Evolutionary conservation across 441 rosid genomes (phyloP).

Genomic region (Daphne laureola): DNA sequence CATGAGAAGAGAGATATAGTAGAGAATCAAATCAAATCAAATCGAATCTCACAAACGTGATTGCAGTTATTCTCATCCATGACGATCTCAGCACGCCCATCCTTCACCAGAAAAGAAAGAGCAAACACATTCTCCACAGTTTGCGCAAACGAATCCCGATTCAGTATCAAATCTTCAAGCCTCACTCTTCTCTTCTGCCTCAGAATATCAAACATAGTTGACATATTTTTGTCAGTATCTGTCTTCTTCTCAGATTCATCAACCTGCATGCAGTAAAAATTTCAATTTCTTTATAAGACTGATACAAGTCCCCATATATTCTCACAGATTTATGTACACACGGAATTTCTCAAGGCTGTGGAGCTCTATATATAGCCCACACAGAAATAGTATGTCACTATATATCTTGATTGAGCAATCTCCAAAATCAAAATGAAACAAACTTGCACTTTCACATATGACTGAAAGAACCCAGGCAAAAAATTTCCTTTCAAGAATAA

Average conservation of each 20-base stretch:
- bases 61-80: conserved; percentile 26
- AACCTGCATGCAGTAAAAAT: conserved; percentile 26
- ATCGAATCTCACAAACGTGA: conserved; percentile 30
- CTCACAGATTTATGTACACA: no score
- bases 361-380: no score
- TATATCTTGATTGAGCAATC: no score
- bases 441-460: no score
- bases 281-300: not conserved
- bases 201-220: conserved; percentile 28
- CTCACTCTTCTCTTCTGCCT: conserved; percentile 25
- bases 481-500: no score
- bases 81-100: conserved; percentile 30
- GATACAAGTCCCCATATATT: no score
- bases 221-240: conserved; percentile 27
- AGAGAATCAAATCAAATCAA: no score
- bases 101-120: conserved; percentile 33
- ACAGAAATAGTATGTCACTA: no score
- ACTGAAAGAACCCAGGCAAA: no score
- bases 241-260: conserved; percentile 20
- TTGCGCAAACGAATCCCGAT: conserved; percentile 34
- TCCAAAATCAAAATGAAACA: no score
- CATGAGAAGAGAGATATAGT: not conserved
- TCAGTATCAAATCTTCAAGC: conserved; percentile 26
- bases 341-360: no score
- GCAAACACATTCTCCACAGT: conserved; percentile 38